phyloP scores from a whole-genome alignment of 1,139 yeast genomes.

The Meyerozyma smithsonii region DNA sequence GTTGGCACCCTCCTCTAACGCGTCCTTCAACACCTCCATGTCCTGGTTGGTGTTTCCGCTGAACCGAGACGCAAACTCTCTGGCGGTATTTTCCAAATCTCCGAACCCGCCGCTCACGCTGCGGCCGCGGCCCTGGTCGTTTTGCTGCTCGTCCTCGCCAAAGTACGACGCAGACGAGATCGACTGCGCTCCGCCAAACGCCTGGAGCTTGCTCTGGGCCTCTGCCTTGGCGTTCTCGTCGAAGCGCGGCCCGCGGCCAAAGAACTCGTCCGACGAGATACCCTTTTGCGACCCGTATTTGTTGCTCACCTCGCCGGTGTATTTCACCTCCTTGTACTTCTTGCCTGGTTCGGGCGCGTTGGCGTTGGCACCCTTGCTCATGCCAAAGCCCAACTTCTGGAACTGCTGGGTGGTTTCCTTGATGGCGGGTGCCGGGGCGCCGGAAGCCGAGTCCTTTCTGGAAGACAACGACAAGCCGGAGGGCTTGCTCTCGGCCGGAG shows the following conservation, averaged over 20 bases:
- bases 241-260: slow-evolving; percentile 78
- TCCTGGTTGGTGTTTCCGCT: slow-evolving; percentile 82
- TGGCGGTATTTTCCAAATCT: slow-evolving; percentile 53
- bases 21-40: slow-evolving; percentile 81
- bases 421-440: slow-evolving; percentile 33
- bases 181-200: slow-evolving; percentile 80
- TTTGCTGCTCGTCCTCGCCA: slow-evolving; percentile 69
- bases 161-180: slow-evolving; percentile 91
- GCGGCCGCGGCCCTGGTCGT: slow-evolving; percentile 18
- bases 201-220: slow-evolving; percentile 72
- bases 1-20: slow-evolving; percentile 91
- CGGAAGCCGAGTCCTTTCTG: slow-evolving; percentile 5
- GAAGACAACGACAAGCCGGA: slow-evolving; percentile 10
- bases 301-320: slow-evolving; percentile 68
- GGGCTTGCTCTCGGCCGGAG: slow-evolving; percentile 9
- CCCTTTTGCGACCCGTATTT: slow-evolving; percentile 90
- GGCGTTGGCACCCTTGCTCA: slow-evolving; percentile 49
- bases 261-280: slow-evolving; percentile 90
- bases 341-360: slow-evolving; percentile 30
- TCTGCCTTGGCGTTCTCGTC: slow-evolving; percentile 77
- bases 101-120: slow-evolving; percentile 20
- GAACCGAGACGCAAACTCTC: slow-evolving; percentile 66
- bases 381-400: slow-evolving; percentile 82
- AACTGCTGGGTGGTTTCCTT: slow-evolving; percentile 65
- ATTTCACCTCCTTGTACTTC: slow-evolving; percentile 45